phyloP scores from a whole-genome alignment of 208 protist genomes.

The Zelonia costaricensis region DNA sequence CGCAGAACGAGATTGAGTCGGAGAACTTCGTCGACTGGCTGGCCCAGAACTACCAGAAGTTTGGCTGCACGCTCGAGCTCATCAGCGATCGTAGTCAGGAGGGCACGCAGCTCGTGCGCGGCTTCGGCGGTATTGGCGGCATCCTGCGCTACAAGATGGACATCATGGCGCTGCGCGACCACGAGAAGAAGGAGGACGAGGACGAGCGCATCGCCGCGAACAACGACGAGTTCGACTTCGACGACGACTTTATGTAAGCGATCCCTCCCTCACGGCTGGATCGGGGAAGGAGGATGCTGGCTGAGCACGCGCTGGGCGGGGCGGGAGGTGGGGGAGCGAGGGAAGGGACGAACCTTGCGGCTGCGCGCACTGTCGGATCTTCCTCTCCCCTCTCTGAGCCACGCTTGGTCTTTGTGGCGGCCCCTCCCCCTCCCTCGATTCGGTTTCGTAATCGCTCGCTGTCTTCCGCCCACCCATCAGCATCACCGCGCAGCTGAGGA shows the following conservation, averaged over 20 bases:
- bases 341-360: too few relatives aligned
- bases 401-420: too few relatives aligned
- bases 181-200: slow-evolving; percentile 80
- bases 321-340: too few relatives aligned
- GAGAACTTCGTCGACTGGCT: slow-evolving; percentile 98
- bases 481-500: too few relatives aligned
- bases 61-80: slow-evolving; percentile 96
- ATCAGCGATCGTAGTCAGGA: slow-evolving; percentile 96
- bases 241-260: slow-evolving; percentile 90
- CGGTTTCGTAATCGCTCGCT: too few relatives aligned
- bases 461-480: too few relatives aligned
- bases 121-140: slow-evolving; percentile 98
- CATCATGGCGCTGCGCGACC: slow-evolving; percentile 85
- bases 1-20: slow-evolving; percentile 89
- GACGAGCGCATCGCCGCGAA: slow-evolving; percentile 57
- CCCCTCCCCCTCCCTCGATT: too few relatives aligned
- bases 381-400: too few relatives aligned
- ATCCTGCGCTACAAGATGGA: slow-evolving; percentile 93
- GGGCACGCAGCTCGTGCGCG: slow-evolving; percentile 97
- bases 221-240: slow-evolving; percentile 90
- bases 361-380: too few relatives aligned
- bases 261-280: too few relatives aligned
- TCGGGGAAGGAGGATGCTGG: too few relatives aligned
- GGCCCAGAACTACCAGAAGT: slow-evolving; percentile 98
- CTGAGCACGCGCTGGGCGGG: too few relatives aligned